Base-by-base conservation (phyloP, 257 asterid species). In the Gentiana dahurica region DNA sequence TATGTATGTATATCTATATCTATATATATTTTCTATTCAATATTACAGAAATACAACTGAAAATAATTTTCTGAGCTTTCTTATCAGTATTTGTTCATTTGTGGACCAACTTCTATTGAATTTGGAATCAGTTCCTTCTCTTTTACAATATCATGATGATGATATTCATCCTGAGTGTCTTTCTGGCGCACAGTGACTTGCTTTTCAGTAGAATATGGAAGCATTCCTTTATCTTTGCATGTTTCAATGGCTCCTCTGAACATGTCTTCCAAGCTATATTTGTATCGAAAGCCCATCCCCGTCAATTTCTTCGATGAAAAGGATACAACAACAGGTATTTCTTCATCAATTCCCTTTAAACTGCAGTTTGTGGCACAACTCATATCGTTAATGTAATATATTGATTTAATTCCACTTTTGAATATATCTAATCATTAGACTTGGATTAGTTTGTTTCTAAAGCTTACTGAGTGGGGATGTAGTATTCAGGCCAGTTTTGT, bases 401-500 rank as follows among this genome's bases (percentile, higher is more conserved):
- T 5, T 41, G 11, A 41, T 41, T 7, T 41, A 41, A 5, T 41
- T 3, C 46, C 46, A 39, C 5, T 39, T 4, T 8, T 4, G 7
- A 51, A 55, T 13, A 24, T 2, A 46, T 54, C 52, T 57, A 8
- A 15, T 43, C 6, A 5, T 7, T 11, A 13, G 8, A 5, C 4
- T 5, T n/a, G 43, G 7, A 36, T 38, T 13, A 8, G 12, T 24
- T 9, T 52, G 2, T 12, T 6, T 37, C 34, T 62, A 24, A 24
- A 24, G 53, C 82, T 77, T 79, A 91, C 98, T 73, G 75, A 8
- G 79, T 77, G 6, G 97, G 93, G 82, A 87, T 57, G 48, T 71
- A n/a, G 68, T 91, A 91, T 61, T 85, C 90, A 1, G 97, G 95
- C 98, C 98, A 91, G 39, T 82, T 83, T 43, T 76, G 66, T 65